These are phyloP conservation scores for Malassezia cuniculi DNA, from an alignment of 1,284 basidiomycete genomes.

Conservation along the genomic window DNA sequence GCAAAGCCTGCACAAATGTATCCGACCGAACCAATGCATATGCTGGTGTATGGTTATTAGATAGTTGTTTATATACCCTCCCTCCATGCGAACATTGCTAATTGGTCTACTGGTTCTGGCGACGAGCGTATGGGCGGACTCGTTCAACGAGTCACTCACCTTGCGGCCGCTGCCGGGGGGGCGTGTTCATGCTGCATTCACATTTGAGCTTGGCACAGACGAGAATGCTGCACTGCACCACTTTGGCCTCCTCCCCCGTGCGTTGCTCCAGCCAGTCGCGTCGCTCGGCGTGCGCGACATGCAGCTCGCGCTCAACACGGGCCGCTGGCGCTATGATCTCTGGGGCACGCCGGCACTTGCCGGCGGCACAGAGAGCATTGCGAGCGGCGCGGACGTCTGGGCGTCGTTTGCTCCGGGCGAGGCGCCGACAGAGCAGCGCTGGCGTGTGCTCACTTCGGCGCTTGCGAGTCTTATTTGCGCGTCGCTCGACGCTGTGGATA, in stretches of 20 bases:
- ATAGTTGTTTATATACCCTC: no score
- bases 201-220: slow-evolving; percentile 23
- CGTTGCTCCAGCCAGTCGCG: slow-evolving; percentile 70
- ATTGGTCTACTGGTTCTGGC: not conserved
- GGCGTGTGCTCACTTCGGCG: slow-evolving; percentile 72
- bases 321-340: slow-evolving; percentile 74
- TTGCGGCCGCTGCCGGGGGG: slow-evolving; percentile 70
- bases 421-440: slow-evolving; percentile 43
- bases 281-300: slow-evolving; percentile 72
- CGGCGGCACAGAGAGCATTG: slow-evolving; percentile 54
- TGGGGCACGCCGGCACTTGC: slow-evolving; percentile 50
- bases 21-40: slow-evolving; percentile 14
- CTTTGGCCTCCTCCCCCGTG: slow-evolving; percentile 59
- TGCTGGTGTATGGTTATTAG: slow-evolving; percentile 8
- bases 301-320: slow-evolving; percentile 70
- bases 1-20: slow-evolving; percentile 16
- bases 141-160: slow-evolving; percentile 54
- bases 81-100: no score
- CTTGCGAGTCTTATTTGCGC: slow-evolving; percentile 88
- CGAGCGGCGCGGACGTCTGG: slow-evolving; percentile 75
- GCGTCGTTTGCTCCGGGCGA: slow-evolving; percentile 49
- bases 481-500: slow-evolving; percentile 55
- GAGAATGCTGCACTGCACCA: slow-evolving; percentile 11
- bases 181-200: slow-evolving; percentile 66
- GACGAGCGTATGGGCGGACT: slow-evolving; percentile 8